phyloP scores from a whole-genome alignment of 2,329 filamentous ascomycete genomes.

The Atkinsonella texensis region DNA sequence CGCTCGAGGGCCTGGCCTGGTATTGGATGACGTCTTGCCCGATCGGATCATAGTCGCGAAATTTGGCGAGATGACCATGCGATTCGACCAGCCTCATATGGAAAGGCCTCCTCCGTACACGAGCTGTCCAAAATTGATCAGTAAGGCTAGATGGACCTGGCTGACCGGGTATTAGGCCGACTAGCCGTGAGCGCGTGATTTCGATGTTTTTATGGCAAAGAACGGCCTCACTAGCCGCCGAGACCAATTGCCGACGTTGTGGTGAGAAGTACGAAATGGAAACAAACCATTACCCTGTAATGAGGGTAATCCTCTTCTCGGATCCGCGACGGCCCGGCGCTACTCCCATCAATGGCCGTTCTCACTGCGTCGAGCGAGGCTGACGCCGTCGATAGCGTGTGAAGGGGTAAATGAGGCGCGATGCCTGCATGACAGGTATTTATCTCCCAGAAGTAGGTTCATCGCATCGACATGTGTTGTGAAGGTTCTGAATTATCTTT shows the following conservation, averaged over 20 bases:
- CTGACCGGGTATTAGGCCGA: no score
- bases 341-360: not conserved
- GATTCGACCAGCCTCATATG: not conserved
- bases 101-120: not conserved
- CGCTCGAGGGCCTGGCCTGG: not conserved
- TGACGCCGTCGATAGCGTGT: not conserved
- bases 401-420: no score
- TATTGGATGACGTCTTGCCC: not conserved
- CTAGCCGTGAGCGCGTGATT: no score
- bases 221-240: no score
- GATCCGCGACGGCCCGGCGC: not conserved
- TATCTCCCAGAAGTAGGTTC: no score
- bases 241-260: not conserved
- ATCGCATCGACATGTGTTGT: no score
- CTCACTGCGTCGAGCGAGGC: not conserved
- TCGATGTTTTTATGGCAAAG: no score
- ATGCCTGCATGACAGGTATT: no score
- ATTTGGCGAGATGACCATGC: constrained; percentile 3
- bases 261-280: not conserved
- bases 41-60: not conserved
- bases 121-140: not conserved
- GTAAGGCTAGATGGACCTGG: no score
- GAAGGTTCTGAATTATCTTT: no score
- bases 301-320: not conserved
- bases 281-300: not conserved